Evolutionary conservation across 495 filamentous ascomycete species (phyloP), one percentile per base, ranked within the genome.

Genomic region (Neurospora hispaniola): DNA sequence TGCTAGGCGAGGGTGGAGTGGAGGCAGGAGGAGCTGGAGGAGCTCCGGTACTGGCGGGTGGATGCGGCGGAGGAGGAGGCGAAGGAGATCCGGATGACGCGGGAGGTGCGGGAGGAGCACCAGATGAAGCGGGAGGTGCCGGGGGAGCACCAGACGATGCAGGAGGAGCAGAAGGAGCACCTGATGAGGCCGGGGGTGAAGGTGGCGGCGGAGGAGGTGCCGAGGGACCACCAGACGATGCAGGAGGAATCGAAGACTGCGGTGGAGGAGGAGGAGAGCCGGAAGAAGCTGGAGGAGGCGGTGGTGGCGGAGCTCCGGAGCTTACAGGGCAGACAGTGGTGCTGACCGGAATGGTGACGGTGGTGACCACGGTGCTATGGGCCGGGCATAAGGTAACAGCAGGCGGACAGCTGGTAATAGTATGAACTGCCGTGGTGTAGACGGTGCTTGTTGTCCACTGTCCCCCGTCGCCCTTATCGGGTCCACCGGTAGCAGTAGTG

Each of bases 311-410:
- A 12, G 71, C 42, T 43, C 73, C 74, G 10, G 76, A 66, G 27
- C 78, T 76, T 69, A 81, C 74, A 43, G 80, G 79, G 78, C 81
- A 81, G 42, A 83, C 69, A 73, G 79, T 81, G 59, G 82, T 82
- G 76, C 78, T 80, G 70, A 79, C 72, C 35, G 75, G 69, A 71
- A 80, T 70, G 69, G 74, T 79, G 27, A 82, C 76, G 69, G 78
- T 83, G 7, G 82, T 81, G 39, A 80, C 72, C 78, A 79, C 79
- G 42, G 74, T 80, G 78, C 78, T 73, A 68, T 79, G 59, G 59
- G 75, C 75, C 59, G 80, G 70, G 78, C 83, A 78, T 69, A 71
- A 62, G 70, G 78, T 68, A 48, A 75, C 31, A 44, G 68, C 23
- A 12, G 79, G 76, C 11, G 71, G 44, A 76, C 77, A 83, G 70